phyloP scores from a whole-genome alignment of 768 basidiomycete species.

The Russula sp. region DNA sequence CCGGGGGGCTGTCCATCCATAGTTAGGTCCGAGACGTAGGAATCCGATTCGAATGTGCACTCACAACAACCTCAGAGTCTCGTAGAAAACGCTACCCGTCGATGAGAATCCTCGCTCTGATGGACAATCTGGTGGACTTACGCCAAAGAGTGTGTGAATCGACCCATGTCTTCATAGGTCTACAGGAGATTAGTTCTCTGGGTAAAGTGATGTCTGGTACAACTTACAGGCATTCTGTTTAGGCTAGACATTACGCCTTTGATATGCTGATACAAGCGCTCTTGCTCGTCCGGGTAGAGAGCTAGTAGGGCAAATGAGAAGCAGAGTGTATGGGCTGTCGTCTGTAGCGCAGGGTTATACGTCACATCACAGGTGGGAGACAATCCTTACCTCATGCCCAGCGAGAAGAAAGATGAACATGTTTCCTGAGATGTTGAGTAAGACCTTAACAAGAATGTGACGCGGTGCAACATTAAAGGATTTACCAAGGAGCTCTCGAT shows the following conservation, averaged over 20 bases:
- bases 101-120: neutral
- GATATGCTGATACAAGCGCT: constrained; percentile 35
- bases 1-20: constrained; percentile 3
- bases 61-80: constrained; percentile 42
- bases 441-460: neutral
- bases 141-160: constrained; percentile 23
- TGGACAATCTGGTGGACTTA: neutral
- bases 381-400: constrained; percentile 30
- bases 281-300: constrained; percentile 39
- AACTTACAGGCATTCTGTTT: constrained; percentile 23
- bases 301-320: constrained; percentile 40
- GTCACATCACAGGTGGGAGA: neutral
- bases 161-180: constrained; percentile 26
- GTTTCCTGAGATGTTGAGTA: constrained; percentile 18
- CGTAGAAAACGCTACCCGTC: constrained; percentile 39
- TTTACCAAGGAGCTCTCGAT: constrained; percentile 26
- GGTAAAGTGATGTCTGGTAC: neutral
- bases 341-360: constrained; percentile 25
- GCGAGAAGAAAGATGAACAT: constrained; percentile 34
- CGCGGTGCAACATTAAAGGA: neutral
- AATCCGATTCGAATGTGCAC: neutral
- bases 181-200: neutral
- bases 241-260: constrained; percentile 29
- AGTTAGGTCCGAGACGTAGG: neutral
- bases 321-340: constrained; percentile 35